Evolutionary conservation across 345 rosid species (phyloP).

Genomic region (Salix purpurea): DNA sequence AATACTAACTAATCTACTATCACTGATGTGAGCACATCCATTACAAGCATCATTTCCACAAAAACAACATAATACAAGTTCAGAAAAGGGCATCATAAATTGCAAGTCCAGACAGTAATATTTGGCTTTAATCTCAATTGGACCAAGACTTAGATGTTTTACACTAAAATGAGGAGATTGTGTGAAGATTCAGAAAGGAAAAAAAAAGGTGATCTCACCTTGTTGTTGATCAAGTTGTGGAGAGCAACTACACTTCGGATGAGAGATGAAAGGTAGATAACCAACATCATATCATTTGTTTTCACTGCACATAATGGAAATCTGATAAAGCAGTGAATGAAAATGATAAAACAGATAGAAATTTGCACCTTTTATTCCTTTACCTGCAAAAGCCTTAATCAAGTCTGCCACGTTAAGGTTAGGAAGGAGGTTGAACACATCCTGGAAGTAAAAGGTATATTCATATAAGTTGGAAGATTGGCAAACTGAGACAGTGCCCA

Average conservation of each 20-base stretch:
- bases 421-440: constrained; percentile 88
- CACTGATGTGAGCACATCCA: background rate
- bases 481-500: background rate
- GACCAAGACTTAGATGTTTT: background rate
- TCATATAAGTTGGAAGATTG: background rate
- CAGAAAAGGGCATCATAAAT: background rate
- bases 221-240: constrained; percentile 91
- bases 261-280: constrained; percentile 73
- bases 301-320: constrained; percentile 49
- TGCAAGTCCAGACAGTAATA: background rate
- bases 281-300: constrained; percentile 91
- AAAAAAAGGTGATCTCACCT: constrained; percentile 38
- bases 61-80: background rate
- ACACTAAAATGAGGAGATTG: background rate
- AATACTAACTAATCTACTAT: background rate
- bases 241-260: constrained; percentile 82
- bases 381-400: constrained; percentile 86
- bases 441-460: constrained; percentile 32
- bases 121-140: background rate
- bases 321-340: background rate
- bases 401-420: constrained; percentile 69
- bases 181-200: background rate
- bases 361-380: background rate
- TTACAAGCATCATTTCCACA: background rate
- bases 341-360: background rate